Evolutionary conservation across 495 filamentous ascomycete species (phyloP), one percentile per base, ranked within the genome.

Genomic region (Durotheca rogersii): DNA sequence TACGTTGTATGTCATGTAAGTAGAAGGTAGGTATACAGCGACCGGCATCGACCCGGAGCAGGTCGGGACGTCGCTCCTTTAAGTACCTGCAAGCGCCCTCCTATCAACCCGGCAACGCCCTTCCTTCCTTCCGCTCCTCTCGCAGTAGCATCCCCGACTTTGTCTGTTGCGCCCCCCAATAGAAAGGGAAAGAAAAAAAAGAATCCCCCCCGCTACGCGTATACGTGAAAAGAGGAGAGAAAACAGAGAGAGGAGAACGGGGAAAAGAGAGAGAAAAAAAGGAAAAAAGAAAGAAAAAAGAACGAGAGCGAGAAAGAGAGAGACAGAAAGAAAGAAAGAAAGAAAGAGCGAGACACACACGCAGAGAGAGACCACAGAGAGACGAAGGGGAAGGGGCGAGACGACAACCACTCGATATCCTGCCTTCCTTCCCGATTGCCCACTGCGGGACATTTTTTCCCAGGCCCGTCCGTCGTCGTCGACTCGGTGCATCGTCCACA

Each of bases 101-200:
- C 37, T 56, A 60, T 56, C 57, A 56, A 52, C 57, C 57, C 52
- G 52, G 57, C 57, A 60, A 60, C 57, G 48, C 57, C 57, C 57
- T 55, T 51, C 51, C 43, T 49, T 20, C 23, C 32, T 20, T 55
- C 56, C 51, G 51, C 44, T 51, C 37, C 32, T 17, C 39, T 27
- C 52, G 57, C 57, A 60, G 36, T 27, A 4, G 4, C 51, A 44
- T 44, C 32, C 51, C 57, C 47, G 43, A 47, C 37, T 59, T n/a
- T n/a, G n/a, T n/a, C 44, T 40, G 50, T 17, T 37, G 48, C 36
- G 35, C 23, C 34, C 18, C 34, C 50, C 50, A 50, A 59, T 54
- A 19, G 32, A 48, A 42, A 27, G 23, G 9, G 23, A 27, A 23
- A 55, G 37, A 56, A 27, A 17, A 47, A 31, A 45, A 45, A 34